Evolutionary conservation across 768 basidiomycete species (phyloP), one percentile per base, ranked within the genome.

Genomic region (Holtermannia corniformis): DNA sequence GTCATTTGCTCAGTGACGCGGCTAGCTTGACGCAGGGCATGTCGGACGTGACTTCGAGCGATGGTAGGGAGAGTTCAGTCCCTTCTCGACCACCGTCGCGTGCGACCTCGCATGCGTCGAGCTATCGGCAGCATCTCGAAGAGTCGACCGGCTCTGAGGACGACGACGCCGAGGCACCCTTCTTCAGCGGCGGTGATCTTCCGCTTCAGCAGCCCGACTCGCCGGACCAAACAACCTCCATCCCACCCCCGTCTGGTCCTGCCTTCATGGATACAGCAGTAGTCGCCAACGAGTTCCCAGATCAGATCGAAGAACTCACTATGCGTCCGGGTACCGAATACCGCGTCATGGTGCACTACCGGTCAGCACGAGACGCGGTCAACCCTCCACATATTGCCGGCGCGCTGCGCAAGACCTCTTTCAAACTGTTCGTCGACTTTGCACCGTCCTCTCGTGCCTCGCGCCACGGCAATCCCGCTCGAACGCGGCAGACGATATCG

Each of bases 311-410:
- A 28, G 65, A 72, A 40, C 45, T 72, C 24, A 59, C 63, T 21
- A 62, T 68, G 61, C 49, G 65, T 14, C 68, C 70, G 1, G 70
- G 70, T 3, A 64, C 62, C 16, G 66, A 68, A 45, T 72, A 72
- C 45, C 60, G 68, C 3, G 49, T 72, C 5, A 60, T 62, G 28
- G 64, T 70, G 20, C 49, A 62, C 4, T 65, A 60, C 49, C 58
- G 60, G 4, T 65, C 68, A 1, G 32, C 42, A 7, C 45, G 58
- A 2, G 63, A 64, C 32, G 43, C 49, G 3, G 37, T 47, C 20
- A 57, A 41, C 41, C 40, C 64, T 20, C 54, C 60, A 11, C 60
- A 55, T 32, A 47, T 60, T 19, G 65, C 61, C 16, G 64, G 60
- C 13, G 50, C 50, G 24, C 53, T 72, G 19, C 52, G 65, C 2